Evolutionary conservation across 108 stramenopile species (phyloP).

Genomic region (Nannochloropsis salina): DNA sequence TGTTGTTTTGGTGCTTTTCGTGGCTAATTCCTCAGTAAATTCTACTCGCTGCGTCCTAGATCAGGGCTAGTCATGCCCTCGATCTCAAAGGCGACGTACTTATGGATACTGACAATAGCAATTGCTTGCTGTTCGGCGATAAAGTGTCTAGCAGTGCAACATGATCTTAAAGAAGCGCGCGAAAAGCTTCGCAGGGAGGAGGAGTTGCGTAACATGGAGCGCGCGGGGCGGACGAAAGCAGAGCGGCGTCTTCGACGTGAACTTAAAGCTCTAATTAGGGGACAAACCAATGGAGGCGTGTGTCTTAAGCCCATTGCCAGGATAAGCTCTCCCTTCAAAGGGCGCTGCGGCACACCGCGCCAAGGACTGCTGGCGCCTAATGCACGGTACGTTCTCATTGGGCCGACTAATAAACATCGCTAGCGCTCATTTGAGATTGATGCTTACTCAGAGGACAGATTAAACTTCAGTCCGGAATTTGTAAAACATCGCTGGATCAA

Average conservation of each 20-base stretch:
- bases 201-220: constrained; percentile 35
- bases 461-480: constrained; percentile 22
- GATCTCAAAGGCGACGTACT: too few relatives aligned
- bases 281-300: constrained; percentile 27
- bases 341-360: background rate
- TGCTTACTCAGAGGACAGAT: constrained; percentile 32
- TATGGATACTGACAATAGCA: too few relatives aligned
- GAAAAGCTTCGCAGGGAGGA: constrained; percentile 26
- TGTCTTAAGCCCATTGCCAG: constrained; percentile 32
- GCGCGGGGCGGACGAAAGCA: constrained; percentile 43
- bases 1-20: too few relatives aligned
- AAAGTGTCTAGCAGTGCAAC: constrained; percentile 4
- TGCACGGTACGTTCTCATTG: background rate
- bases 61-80: too few relatives aligned
- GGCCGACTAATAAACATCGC: background rate
- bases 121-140: background rate
- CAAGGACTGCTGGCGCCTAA: background rate
- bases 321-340: constrained; percentile 25
- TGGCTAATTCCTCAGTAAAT: too few relatives aligned
- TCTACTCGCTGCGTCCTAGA: too few relatives aligned
- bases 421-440: background rate
- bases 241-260: constrained; percentile 33
- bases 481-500: constrained; percentile 38
- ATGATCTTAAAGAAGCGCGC: constrained; percentile 24
- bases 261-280: constrained; percentile 26